Percentiles rank a stretch among this genome's conserved stretches.
Conservation (phyloP, 805 yeast species). For the Candida patagonica region DNA sequence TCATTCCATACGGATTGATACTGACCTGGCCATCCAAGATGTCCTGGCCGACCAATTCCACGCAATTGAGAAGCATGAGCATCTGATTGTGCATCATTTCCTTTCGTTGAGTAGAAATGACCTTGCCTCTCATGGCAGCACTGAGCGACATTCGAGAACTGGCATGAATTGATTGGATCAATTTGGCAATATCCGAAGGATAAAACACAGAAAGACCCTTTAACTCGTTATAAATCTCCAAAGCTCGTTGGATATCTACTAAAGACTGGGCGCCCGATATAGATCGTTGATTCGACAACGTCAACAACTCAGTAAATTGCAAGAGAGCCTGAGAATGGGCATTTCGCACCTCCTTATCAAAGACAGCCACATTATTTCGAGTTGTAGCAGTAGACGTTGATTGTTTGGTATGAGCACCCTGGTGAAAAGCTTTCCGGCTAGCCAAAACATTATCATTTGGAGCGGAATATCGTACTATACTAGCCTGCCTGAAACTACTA, state of each 20-base stretch:
- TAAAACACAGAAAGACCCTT: constrained; percentile 9
- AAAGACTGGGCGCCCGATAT: constrained; percentile 5
- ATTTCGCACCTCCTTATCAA: constrained; percentile 2
- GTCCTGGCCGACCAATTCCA: constrained; percentile 15
- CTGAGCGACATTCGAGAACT: constrained; percentile 12
- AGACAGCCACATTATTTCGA: not conserved
- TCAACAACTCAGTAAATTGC: constrained; percentile 12
- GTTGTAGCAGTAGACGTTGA: constrained; percentile 1
- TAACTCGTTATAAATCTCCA: constrained; percentile 15
- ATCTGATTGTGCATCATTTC: constrained; percentile 7
- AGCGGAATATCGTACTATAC: not conserved
- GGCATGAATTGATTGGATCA: constrained; percentile 18
- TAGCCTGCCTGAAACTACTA: not conserved
- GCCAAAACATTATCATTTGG: not conserved
- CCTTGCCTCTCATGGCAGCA: constrained; percentile 5
- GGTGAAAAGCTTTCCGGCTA: not conserved
- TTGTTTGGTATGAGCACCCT: not conserved
- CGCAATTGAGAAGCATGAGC: constrained; percentile 7
- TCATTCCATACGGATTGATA: constrained; percentile 12
- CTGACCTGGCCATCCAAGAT: constrained; percentile 10
- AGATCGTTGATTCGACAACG: constrained; percentile 14
- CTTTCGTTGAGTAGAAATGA: constrained; percentile 11
- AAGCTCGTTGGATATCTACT: constrained; percentile 15
- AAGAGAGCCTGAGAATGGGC: constrained; percentile 8
- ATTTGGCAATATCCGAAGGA: constrained; percentile 11